Evolutionary conservation across 1,284 basidiomycete genomes (phyloP).

Genomic region (Papiliotrema terrestris): DNA sequence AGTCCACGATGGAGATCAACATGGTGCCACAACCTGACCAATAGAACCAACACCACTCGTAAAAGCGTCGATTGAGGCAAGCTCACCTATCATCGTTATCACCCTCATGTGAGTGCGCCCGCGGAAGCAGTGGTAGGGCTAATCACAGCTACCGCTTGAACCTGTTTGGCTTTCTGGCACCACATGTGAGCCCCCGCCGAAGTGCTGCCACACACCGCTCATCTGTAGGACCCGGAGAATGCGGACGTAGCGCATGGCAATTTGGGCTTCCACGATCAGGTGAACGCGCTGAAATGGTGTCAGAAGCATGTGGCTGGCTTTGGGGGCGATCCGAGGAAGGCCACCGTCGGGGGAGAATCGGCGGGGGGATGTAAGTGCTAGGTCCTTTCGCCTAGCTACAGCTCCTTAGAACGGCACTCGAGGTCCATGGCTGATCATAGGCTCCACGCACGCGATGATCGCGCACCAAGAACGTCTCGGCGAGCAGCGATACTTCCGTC

Average conservation of each 20-base stretch:
- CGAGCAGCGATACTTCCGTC: constrained; percentile 2
- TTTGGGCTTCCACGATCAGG: constrained; percentile 54
- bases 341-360: constrained; percentile 33
- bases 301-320: constrained; percentile 51
- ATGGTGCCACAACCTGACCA: too few species aligned
- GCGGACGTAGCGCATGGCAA: constrained; percentile 28
- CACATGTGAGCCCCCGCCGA: background rate
- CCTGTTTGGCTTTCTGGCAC: constrained; percentile 11
- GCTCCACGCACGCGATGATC: constrained; percentile 7
- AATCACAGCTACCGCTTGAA: constrained; percentile 10
- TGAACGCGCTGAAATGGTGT: constrained; percentile 54
- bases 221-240: constrained; percentile 2
- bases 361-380: constrained; percentile 24
- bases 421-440: too few species aligned
- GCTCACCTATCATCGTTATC: constrained; percentile 6
- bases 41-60: constrained; percentile 7
- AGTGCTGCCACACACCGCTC: background rate
- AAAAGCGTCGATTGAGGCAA: background rate
- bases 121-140: too few species aligned
- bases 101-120: constrained; percentile 9
- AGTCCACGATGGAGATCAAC: background rate
- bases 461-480: constrained; percentile 4
- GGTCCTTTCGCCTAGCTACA: too few species aligned
- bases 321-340: constrained; percentile 47
- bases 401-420: too few species aligned